Base-by-base conservation (phyloP, 1,139 yeast genomes). In the Insectozyma bohioensis region DNA sequence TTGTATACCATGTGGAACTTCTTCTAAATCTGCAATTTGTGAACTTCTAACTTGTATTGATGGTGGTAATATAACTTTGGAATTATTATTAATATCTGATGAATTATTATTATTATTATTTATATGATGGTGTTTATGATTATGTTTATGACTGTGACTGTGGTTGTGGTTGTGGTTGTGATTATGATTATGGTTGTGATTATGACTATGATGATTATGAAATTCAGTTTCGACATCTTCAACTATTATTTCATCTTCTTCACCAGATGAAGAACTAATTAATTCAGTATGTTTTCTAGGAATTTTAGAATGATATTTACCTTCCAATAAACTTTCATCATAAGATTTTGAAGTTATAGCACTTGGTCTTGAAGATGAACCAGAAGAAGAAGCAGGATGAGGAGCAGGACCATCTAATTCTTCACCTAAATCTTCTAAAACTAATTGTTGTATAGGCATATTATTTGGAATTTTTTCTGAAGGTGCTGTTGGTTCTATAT, bases 1-100 rank as follows among this genome's bases (percentile, higher is more conserved):
- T 35, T 78, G 81, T 33, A 92, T 77, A 0, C 97, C 97, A 47
- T 85, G 90, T 1, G 98, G 98, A 6, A 92, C 96, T 57, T 92
- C 98, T 56, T 92, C 98, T 41, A 92, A 70, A 52, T 88, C 96
- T 1, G 97, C 97, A 32, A 86, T 84, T 51, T 86, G 90, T 34
- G 75, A 70, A 28, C 82, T 72, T 42, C 73, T 75, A 12, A 82
- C 78, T 30, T 69, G 61, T 12, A 72, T 75, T 2, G 68, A 53
- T 3, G 75, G 74, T 4, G 74, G 74, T 24, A 63, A 52, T 24
- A 58, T 54, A 15, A 30, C 48, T 18, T 34, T 13, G 2, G 19
- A 16, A 12, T 14, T n/a, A 12, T 9, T 9, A 12, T 17, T 22
- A 4, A 18, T 21, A 9, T n/a, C n/a, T n/a, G n/a, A n/a, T n/a